Percentiles rank a stretch among this genome's conserved stretches.
phyloP scores from a whole-genome alignment of 2,329 filamentous ascomycete species.

The Zymoseptoria passerinii region DNA sequence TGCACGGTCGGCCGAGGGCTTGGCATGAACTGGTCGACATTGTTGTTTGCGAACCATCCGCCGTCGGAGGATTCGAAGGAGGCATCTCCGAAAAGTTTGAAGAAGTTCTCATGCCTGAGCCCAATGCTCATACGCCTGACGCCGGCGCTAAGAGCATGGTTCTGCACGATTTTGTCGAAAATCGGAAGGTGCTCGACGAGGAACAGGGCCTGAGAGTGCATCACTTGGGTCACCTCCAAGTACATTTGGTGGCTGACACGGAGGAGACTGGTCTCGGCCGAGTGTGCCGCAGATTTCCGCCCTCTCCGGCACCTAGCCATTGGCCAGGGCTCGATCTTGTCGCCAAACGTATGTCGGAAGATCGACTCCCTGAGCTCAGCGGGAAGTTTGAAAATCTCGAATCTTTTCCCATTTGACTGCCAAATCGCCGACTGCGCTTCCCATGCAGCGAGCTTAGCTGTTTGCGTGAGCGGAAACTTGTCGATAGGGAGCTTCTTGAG shows the following conservation, averaged over 20 bases:
- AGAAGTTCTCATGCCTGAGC: slow-evolving; percentile 14
- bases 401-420: slow-evolving; percentile 1
- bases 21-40: not conserved
- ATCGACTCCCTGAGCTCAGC: slow-evolving; percentile 19
- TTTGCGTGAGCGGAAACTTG: not conserved
- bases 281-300: not conserved
- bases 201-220: slow-evolving; percentile 16
- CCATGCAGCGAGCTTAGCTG: not conserved
- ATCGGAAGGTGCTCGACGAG: slow-evolving; percentile 10
- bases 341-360: slow-evolving; percentile 10
- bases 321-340: slow-evolving; percentile 8
- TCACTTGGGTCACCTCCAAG: slow-evolving; percentile 15
- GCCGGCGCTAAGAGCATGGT: not conserved
- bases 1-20: not conserved
- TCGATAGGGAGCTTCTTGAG: not conserved
- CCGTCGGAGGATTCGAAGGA: not conserved
- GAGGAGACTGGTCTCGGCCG: slow-evolving; percentile 9
- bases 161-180: slow-evolving; percentile 8
- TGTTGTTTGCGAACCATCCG: not conserved
- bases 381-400: slow-evolving; percentile 16
- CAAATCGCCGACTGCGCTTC: not conserved
- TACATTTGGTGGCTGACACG: slow-evolving; percentile 14
- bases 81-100: slow-evolving; percentile 18
- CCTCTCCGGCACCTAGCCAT: not conserved
- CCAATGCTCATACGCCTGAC: slow-evolving; percentile 19